phyloP scores from a whole-genome alignment of 768 basidiomycete species.

The Amanita inopinata region DNA sequence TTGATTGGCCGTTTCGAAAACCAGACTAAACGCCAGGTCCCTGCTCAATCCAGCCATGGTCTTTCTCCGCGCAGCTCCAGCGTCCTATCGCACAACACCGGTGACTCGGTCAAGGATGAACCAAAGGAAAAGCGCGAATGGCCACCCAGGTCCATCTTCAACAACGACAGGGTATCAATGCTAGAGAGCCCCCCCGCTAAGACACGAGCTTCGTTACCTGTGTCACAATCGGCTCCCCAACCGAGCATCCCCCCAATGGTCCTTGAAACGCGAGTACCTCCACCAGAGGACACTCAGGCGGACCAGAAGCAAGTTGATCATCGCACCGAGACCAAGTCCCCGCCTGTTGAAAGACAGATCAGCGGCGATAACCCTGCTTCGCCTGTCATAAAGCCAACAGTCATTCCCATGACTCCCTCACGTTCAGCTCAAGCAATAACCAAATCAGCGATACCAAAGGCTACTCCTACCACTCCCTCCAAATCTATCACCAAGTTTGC shows the following conservation, averaged over 20 bases:
- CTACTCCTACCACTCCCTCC: background rate
- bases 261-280: background rate
- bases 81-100: slow-evolving; percentile 51
- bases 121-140: slow-evolving; percentile 67
- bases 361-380: slow-evolving; percentile 20
- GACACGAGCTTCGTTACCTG: slow-evolving; percentile 26
- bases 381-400: slow-evolving; percentile 14
- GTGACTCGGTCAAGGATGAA: slow-evolving; percentile 60
- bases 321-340: background rate
- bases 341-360: background rate
- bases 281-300: background rate
- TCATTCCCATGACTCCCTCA: slow-evolving; percentile 13
- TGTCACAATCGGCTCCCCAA: slow-evolving; percentile 20
- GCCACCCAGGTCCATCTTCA: slow-evolving; percentile 43
- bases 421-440: background rate
- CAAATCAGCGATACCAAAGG: background rate
- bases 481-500: slow-evolving; percentile 12
- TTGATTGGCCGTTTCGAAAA: slow-evolving; percentile 86
- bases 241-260: background rate
- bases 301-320: background rate
- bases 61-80: slow-evolving; percentile 52
- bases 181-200: slow-evolving; percentile 17
- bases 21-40: slow-evolving; percentile 58
- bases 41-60: slow-evolving; percentile 23
- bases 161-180: slow-evolving; percentile 7